A percentile compares a stretch with the other conserved stretches of the same genome.
Conservation (phyloP, 2,329 filamentous ascomycete species). For the Apiospora rasikravindrae region DNA sequence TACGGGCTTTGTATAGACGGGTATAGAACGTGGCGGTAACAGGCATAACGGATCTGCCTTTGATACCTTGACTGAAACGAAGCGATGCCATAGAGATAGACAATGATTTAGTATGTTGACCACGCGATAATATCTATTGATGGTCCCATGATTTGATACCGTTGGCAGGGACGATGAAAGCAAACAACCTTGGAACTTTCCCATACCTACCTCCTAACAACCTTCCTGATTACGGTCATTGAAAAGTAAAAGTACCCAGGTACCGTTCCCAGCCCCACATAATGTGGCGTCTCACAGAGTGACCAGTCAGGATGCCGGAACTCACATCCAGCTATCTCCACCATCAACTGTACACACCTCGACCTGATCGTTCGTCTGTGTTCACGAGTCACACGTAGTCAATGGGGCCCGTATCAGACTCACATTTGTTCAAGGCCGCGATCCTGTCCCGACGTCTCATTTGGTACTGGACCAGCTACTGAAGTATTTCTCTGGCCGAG, state of each 20-base stretch:
- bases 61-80: background rate
- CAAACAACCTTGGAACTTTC: too few relatives aligned
- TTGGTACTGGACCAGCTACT: background rate
- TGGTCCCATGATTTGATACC: background rate
- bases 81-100: constrained; percentile 13
- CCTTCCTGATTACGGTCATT: background rate
- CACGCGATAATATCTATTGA: background rate
- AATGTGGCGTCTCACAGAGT: background rate
- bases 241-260: background rate
- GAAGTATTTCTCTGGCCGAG: background rate
- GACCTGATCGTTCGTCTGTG: background rate
- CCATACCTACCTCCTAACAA: too few relatives aligned
- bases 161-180: background rate
- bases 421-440: background rate
- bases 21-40: constrained; percentile 1
- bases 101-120: background rate
- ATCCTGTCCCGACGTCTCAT: background rate
- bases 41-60: constrained; percentile 7
- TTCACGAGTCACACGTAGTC: too few relatives aligned
- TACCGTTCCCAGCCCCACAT: background rate
- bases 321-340: background rate
- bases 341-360: background rate
- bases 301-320: background rate
- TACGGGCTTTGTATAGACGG: constrained; percentile 10
- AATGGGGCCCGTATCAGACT: background rate